Percentiles rank a stretch among this genome's conserved stretches.
Conservation (phyloP, 352 stramenopile species). For the Thalassiosira exigua region DNA sequence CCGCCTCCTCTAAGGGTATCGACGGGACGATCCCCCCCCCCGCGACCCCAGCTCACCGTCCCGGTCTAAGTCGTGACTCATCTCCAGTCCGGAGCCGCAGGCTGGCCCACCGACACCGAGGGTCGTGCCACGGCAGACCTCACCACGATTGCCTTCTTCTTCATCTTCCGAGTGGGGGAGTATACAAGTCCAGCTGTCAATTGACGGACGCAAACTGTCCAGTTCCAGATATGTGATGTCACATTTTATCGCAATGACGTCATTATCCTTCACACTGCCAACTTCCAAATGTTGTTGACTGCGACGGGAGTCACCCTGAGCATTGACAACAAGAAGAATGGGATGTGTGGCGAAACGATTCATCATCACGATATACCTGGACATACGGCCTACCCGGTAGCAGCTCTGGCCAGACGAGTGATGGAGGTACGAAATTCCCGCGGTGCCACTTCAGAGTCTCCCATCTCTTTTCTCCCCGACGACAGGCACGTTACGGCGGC, state of each 20-base stretch:
- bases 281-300: background rate
- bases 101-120: too few relatives aligned
- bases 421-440: background rate
- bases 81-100: too few relatives aligned
- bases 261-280: background rate
- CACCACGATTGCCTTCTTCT: constrained; percentile 54
- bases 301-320: background rate
- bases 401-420: background rate
- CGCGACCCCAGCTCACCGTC: background rate
- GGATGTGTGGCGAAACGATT: constrained; percentile 42
- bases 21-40: too few relatives aligned
- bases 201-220: background rate
- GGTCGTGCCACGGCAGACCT: constrained; percentile 32
- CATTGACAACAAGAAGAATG: constrained; percentile 53
- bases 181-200: constrained; percentile 30
- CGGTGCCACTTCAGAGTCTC: background rate
- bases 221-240: background rate
- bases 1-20: background rate
- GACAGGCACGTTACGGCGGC: background rate
- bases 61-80: background rate
- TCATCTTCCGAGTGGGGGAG: constrained; percentile 50
- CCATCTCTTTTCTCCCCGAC: background rate
- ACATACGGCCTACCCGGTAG: background rate
- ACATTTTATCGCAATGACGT: background rate
- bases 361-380: background rate